A percentile compares a stretch with the other conserved stretches of the same genome.
Conservation (phyloP, 2,329 filamentous ascomycete genomes). For the Paraphoma chrysanthemicola region DNA sequence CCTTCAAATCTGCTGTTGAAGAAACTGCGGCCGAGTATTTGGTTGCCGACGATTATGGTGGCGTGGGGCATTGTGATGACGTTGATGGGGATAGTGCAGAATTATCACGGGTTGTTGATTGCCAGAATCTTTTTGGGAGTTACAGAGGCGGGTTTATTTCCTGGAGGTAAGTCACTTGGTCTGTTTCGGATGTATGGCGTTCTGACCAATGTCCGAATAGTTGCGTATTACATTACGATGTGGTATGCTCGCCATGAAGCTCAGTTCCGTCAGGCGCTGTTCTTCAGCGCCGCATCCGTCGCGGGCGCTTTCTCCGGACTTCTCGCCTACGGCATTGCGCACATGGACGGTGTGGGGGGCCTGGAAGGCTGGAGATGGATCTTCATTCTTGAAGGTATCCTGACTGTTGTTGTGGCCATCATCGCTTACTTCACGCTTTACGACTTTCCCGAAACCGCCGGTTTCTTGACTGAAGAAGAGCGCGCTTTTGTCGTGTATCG, state of each 20-base stretch:
- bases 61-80: conserved; percentile 59
- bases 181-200: no score
- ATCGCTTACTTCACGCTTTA: conserved; percentile 62
- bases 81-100: conserved; percentile 56
- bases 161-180: conserved; percentile 14
- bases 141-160: conserved; percentile 45
- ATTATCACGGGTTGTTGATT: conserved; percentile 54
- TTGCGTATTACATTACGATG: conserved; percentile 65
- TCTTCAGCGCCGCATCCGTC: conserved; percentile 64
- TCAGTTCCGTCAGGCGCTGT: conserved; percentile 64
- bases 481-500: conserved; percentile 66
- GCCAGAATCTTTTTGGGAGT: conserved; percentile 55
- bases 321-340: conserved; percentile 64
- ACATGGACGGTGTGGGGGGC: conserved; percentile 64
- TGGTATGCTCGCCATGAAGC: conserved; percentile 69
- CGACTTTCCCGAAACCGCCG: conserved; percentile 67
- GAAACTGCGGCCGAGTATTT: conserved; percentile 58
- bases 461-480: conserved; percentile 61
- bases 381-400: conserved; percentile 46
- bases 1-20: conserved; percentile 70
- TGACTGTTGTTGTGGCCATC: conserved; percentile 44
- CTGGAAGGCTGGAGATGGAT: conserved; percentile 43
- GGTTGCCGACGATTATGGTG: conserved; percentile 57
- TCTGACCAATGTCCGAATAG: background rate
- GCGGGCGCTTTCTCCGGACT: conserved; percentile 68